A percentile compares a stretch with the other conserved stretches of the same genome.
phyloP scores from a whole-genome alignment of 768 basidiomycete genomes.

The Suillus occidentalis region DNA sequence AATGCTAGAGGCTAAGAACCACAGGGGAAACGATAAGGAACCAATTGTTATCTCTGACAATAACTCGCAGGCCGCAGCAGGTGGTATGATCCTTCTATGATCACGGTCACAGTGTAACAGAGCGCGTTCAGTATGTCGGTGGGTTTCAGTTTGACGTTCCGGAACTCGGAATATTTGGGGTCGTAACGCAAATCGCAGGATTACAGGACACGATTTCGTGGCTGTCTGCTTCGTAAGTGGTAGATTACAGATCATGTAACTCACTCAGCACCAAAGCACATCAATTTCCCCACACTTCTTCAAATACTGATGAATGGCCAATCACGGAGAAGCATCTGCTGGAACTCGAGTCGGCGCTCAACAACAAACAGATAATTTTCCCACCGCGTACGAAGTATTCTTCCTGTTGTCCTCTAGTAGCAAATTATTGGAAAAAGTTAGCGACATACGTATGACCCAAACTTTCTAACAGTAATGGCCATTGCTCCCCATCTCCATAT shows the following conservation, averaged over 20 bases:
- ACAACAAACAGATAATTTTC: neutral
- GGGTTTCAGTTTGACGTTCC: neutral
- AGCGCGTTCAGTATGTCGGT: neutral
- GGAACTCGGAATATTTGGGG: neutral
- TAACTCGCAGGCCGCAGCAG: neutral
- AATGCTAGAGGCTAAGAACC: neutral
- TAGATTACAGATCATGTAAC: neutral
- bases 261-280: neutral
- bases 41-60: neutral
- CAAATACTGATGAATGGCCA: neutral
- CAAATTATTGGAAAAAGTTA: neutral
- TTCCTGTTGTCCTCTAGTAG: neutral
- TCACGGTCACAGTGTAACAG: neutral
- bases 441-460: neutral
- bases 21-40: neutral
- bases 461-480: neutral
- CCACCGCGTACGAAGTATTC: neutral
- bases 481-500: neutral
- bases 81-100: neutral
- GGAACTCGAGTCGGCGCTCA: neutral
- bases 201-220: neutral
- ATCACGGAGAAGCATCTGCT: neutral
- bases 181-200: neutral
- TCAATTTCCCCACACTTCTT: neutral
- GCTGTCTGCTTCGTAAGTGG: neutral